phyloP scores from a whole-genome alignment of 495 filamentous ascomycete genomes.

The Lindgomyces ingoldianus region DNA sequence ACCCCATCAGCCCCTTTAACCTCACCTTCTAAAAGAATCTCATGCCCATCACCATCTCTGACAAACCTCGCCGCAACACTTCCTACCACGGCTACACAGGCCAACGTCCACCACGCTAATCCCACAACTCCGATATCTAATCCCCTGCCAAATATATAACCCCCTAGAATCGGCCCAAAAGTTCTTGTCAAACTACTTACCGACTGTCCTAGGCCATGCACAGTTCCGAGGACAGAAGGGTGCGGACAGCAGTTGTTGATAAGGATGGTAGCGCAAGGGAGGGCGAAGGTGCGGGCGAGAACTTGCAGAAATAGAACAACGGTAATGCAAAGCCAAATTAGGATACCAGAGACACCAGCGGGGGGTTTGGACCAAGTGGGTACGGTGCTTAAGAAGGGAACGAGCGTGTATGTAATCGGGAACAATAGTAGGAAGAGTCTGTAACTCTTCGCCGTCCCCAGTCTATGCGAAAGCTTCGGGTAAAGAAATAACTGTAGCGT shows the following conservation, averaged over 20 bases:
- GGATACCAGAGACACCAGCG: conserved; percentile 58
- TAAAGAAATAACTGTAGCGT: conserved; percentile 71
- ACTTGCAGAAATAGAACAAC: conserved; percentile 67
- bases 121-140: conserved; percentile 67
- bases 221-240: conserved; percentile 62
- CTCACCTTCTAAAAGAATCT: conserved; percentile 47
- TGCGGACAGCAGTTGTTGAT: conserved; percentile 69
- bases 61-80: conserved; percentile 66
- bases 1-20: conserved; percentile 6
- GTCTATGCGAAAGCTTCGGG: conserved; percentile 57
- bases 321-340: conserved; percentile 64
- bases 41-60: conserved; percentile 61
- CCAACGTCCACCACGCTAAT: conserved; percentile 70
- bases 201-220: conserved; percentile 70
- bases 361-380: conserved; percentile 45
- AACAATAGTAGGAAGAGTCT: conserved; percentile 62
- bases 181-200: conserved; percentile 61
- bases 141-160: conserved; percentile 64
- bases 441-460: conserved; percentile 65
- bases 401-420: conserved; percentile 63
- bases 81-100: conserved; percentile 61
- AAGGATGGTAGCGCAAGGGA: conserved; percentile 68
- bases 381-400: conserved; percentile 67
- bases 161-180: conserved; percentile 66
- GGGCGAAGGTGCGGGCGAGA: conserved; percentile 68